Evolutionary conservation across 2,329 filamentous ascomycete genomes (phyloP), one percentile per base, ranked within the genome.

Genomic region (Sclerotinia minor): DNA sequence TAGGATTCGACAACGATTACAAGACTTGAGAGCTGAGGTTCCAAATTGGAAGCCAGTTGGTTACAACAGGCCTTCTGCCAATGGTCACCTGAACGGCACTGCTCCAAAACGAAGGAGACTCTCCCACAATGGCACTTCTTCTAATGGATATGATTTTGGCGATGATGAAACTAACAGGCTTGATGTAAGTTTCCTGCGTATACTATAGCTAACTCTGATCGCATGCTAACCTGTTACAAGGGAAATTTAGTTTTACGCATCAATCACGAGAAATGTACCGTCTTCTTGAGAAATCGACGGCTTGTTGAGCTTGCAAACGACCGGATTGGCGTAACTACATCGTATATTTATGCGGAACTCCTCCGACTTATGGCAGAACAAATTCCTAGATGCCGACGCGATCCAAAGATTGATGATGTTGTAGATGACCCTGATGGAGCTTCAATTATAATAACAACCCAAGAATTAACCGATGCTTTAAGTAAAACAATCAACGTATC

Each of bases 261-360:
- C 66, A 97, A 97, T 76, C 89, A 92, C 75, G 90, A 94, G 67
- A 96, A 94, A 78, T 92, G 92, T 69, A 82, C 89, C 8, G 91
- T 97, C 13, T 88, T 91, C 61, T 83, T 97, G 71, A 91, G 94
- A 67, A 97, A 92, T 74, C 85, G 89, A 71, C 87, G 88, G 26
- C 87, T 98, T 3, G 87, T 89, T 64, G 83, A 87, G n/a, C 85
- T 93, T 67, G 92, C 88, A 1, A 84, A 88, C 64, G 86, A 90
- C 65, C 83, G 85, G 44, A 84, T 95, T 26, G 91, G 93, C 55
- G 83, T 88, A 52, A 87, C 85, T 1, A 96, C 94, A 1, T 89
- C 90, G 0, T 84, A 89, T 69, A 87, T 98, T 1, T 98, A 97
- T 76, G 87, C 86, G 49, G 85, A 88, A 19, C 82, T 96, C 24